Conservation (phyloP, 139 green algal genomes). For the Chlamydomonas sphaeroides region DNA sequence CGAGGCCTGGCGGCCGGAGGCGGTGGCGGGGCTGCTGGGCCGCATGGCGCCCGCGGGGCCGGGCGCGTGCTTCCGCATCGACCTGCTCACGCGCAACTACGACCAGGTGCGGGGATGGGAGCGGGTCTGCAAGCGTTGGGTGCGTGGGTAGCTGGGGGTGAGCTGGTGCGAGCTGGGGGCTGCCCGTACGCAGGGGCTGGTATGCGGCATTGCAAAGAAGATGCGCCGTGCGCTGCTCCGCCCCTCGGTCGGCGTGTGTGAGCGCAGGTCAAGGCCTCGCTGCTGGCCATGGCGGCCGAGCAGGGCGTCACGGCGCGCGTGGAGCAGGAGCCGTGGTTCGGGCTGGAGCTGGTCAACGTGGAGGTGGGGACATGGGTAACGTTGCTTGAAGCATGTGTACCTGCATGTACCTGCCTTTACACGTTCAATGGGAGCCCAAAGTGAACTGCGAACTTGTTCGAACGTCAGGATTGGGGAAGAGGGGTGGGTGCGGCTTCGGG, state of each 20-base stretch:
- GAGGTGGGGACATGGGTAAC: too few relatives aligned
- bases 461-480: too few relatives aligned
- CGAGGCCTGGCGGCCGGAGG: conserved; percentile 71
- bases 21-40: conserved; percentile 59
- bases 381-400: too few relatives aligned
- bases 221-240: too few relatives aligned
- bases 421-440: too few relatives aligned
- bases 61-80: conserved; percentile 58
- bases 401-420: too few relatives aligned
- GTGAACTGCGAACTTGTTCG: too few relatives aligned
- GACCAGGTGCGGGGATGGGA: neutral
- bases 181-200: neutral
- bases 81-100: conserved; percentile 74
- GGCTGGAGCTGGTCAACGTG: conserved; percentile 44
- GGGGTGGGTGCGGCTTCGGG: too few relatives aligned
- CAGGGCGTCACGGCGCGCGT: neutral
- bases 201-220: too few relatives aligned
- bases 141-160: neutral
- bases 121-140: too few relatives aligned
- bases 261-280: conserved; percentile 10
- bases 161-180: neutral
- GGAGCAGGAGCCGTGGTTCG: conserved; percentile 83
- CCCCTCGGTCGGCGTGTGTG: too few relatives aligned
- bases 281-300: neutral
- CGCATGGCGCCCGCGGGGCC: conserved; percentile 41